Conservation (phyloP, 441 rosid species). For the Lepidium campestre region DNA sequence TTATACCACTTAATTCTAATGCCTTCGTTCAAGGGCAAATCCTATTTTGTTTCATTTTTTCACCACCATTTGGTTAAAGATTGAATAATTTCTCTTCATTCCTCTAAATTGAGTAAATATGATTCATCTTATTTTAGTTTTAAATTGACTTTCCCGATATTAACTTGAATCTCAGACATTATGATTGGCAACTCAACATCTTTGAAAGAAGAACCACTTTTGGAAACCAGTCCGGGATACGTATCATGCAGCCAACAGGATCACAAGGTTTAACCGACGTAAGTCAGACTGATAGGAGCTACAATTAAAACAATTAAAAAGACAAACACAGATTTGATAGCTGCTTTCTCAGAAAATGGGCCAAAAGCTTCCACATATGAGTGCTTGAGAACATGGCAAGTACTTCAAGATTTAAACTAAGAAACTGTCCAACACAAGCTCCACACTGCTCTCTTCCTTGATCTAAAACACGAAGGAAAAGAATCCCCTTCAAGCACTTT, state of each 20-base stretch:
- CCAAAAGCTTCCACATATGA: conserved; percentile 17
- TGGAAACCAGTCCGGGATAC: not conserved
- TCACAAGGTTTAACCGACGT: no score
- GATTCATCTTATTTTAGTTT: not conserved
- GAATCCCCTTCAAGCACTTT: conserved; percentile 3
- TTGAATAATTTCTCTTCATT: not conserved
- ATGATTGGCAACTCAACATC: not conserved
- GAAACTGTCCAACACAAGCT: not conserved
- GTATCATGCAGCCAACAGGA: not conserved
- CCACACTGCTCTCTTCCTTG: not conserved
- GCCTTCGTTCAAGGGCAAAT: no score
- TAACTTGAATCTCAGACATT: not conserved
- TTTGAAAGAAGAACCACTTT: not conserved
- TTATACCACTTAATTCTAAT: no score
- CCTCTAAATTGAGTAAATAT: not conserved
- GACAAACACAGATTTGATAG: not conserved
- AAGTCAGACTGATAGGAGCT: no score
- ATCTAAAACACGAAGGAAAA: conserved; percentile 10
- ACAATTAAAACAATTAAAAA: not conserved
- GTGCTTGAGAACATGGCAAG: not conserved
- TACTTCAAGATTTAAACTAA: conserved; percentile 14
- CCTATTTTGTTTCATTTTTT: no score
- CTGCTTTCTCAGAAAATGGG: conserved; percentile 25
- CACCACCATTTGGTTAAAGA: not conserved
- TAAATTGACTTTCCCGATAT: not conserved